Percentiles rank a stretch among this genome's conserved stretches.
Conservation (phyloP, 768 basidiomycete species). For the Saitozyma sp. region DNA sequence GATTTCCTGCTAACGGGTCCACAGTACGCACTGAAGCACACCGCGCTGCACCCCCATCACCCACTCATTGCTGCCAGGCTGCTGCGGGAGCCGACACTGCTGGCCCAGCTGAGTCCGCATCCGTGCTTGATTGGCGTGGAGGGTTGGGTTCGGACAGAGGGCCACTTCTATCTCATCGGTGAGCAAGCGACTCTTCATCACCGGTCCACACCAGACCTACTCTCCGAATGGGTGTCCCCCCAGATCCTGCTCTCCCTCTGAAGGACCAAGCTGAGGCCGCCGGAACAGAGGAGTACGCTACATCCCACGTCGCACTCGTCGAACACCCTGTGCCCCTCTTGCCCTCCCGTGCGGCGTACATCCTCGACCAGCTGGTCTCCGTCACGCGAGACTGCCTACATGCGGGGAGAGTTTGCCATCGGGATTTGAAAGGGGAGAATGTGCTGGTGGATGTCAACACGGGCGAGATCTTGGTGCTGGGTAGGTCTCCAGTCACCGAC, state of each 20-base stretch:
- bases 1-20: not conserved
- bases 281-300: conserved; percentile 37
- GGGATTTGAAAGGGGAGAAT: conserved; percentile 53
- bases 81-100: conserved; percentile 54
- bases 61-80: conserved; percentile 55
- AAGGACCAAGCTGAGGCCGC: conserved; percentile 13
- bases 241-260: not conserved
- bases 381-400: conserved; percentile 53
- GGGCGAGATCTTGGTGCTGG: conserved; percentile 53
- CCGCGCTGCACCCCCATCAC: conserved; percentile 56
- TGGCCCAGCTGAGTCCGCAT: conserved; percentile 55
- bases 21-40: conserved; percentile 57
- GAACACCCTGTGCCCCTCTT: conserved; percentile 25
- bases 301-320: conserved; percentile 50
- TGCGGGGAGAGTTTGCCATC: conserved; percentile 48
- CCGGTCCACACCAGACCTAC: no score
- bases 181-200: conserved; percentile 9
- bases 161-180: conserved; percentile 56
- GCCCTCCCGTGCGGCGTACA: conserved; percentile 43
- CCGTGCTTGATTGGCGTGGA: conserved; percentile 55
- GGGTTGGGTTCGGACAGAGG: conserved; percentile 54
- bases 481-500: conserved; percentile 20
- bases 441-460: conserved; percentile 42
- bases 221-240: no score
- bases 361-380: conserved; percentile 54